These are phyloP conservation scores for Gardenia jasminoides DNA, from an alignment of 257 asterid species.

Conservation along the genomic window DNA sequence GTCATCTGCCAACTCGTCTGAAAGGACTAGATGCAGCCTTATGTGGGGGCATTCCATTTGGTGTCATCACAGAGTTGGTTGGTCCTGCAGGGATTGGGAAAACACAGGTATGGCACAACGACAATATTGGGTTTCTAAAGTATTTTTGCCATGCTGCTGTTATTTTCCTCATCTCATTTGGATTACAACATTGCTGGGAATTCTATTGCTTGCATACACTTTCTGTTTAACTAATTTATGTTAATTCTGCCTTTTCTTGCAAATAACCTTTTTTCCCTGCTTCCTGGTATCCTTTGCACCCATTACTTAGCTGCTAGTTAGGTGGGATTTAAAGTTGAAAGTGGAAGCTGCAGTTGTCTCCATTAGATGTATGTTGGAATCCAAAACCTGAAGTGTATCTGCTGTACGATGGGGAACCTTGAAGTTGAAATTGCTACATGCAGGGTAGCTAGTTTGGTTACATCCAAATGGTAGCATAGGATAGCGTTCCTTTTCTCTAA, in stretches of 20 bases:
- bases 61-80: conserved; percentile 79
- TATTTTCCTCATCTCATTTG: not conserved
- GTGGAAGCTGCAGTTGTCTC: not conserved
- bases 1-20: conserved; percentile 79
- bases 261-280: not conserved
- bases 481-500: not conserved
- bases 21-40: conserved; percentile 74
- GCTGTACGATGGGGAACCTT: not conserved
- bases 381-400: not conserved
- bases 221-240: not conserved
- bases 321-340: not conserved
- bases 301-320: not conserved
- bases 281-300: not conserved
- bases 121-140: not conserved
- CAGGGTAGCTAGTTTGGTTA: not conserved
- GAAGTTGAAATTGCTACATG: not conserved
- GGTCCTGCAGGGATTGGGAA: conserved; percentile 96
- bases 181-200: not conserved
- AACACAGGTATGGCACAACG: conserved; percentile 53
- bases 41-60: conserved; percentile 90
- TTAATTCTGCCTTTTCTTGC: not conserved
- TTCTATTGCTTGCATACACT: not conserved
- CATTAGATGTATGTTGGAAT: not conserved
- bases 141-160: not conserved
- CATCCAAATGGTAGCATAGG: not conserved